These are phyloP conservation scores for Heliamphora exappendiculata DNA, from an alignment of 148 eudicot genomes.

Conservation along the genomic window DNA sequence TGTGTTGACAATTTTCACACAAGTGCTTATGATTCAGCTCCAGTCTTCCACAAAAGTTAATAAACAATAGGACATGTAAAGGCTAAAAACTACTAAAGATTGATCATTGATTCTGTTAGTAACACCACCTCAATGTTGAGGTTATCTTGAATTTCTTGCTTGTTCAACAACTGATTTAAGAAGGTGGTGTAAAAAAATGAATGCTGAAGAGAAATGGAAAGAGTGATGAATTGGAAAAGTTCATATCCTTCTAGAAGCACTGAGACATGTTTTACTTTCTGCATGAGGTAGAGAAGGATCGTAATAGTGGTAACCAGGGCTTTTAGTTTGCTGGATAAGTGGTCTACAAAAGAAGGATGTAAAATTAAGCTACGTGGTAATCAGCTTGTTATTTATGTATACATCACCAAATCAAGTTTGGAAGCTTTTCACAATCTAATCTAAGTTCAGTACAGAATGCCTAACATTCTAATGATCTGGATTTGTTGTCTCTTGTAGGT, in stretches of 20 bases:
- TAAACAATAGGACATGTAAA: not conserved
- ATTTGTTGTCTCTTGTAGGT: not conserved
- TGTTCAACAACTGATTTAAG: not conserved
- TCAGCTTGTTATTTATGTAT: not conserved
- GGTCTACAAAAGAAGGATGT: not conserved
- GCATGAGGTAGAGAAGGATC: not conserved
- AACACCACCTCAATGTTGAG: not conserved
- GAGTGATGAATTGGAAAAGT: not conserved
- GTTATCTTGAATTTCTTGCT: not conserved
- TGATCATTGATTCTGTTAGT: not conserved
- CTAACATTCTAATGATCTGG: not conserved
- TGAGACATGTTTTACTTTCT: not conserved
- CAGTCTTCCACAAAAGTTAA: not conserved
- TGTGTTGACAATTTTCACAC: not conserved
- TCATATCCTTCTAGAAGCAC: not conserved
- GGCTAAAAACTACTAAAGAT: not conserved
- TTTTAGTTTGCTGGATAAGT: not conserved
- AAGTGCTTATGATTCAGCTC: not conserved
- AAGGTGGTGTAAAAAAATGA: not conserved
- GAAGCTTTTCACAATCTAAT: not conserved
- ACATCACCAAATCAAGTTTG: not conserved
- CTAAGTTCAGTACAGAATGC: not conserved
- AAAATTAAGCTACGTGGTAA: not conserved
- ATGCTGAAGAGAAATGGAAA: not conserved
- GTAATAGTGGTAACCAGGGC: no score